phyloP scores from a whole-genome alignment of 2,329 filamentous ascomycete genomes.

The Alternaria ventricosa region DNA sequence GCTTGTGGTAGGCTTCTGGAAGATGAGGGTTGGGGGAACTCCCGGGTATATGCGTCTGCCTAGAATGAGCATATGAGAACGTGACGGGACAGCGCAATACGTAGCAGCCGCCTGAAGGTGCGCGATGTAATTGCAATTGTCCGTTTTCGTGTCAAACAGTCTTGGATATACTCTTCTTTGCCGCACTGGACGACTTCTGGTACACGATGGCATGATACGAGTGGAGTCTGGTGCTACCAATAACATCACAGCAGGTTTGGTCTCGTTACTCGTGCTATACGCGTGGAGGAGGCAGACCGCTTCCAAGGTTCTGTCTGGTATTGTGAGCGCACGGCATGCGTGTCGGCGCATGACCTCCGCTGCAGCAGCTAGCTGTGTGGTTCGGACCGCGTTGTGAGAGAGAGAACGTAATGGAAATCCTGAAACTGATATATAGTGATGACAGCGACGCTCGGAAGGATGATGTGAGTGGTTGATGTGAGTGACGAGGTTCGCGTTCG shows the following conservation, averaged over 20 bases:
- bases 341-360: slow-evolving; percentile 1
- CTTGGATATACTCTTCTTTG: not conserved
- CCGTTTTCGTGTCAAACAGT: not conserved
- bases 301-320: not conserved
- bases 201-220: not conserved
- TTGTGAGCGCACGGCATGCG: not conserved
- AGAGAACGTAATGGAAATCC: not conserved
- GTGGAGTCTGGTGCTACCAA: not conserved
- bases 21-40: slow-evolving; percentile 5
- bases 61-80: not conserved
- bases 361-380: not conserved
- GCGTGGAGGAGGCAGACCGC: not conserved
- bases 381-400: not conserved
- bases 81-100: not conserved
- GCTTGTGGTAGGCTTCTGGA: slow-evolving; percentile 31
- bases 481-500: slow-evolving; percentile 13
- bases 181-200: not conserved
- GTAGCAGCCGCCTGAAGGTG: not conserved
- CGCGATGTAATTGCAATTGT: not conserved
- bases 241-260: not conserved
- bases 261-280: not conserved
- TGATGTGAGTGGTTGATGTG: slow-evolving; percentile 19
- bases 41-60: slow-evolving; percentile 2
- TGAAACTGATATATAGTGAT: not conserved
- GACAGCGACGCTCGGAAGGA: not conserved